Percentiles rank a stretch among this genome's conserved stretches.
Evolutionary conservation across 2,329 filamentous ascomycete species (phyloP).

Genomic region (Harringtonia aguacate): DNA sequence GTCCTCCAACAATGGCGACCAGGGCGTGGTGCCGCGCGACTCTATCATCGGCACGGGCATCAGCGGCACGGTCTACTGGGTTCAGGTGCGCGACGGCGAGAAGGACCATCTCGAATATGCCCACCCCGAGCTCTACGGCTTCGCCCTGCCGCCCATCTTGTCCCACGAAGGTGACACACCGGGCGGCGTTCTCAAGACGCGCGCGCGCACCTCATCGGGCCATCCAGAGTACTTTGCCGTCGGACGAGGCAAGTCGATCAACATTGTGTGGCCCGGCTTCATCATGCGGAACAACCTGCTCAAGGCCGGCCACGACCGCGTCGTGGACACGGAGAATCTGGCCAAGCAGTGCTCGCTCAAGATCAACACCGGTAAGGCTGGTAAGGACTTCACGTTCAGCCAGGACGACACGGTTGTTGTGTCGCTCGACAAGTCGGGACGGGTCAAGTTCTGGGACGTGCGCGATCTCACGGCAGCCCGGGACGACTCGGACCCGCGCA

Average conservation of each 20-base stretch:
- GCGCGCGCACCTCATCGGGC: conserved; percentile 77
- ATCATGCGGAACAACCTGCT: conserved; percentile 53
- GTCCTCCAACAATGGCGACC: conserved; percentile 54
- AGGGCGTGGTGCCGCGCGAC: conserved; percentile 52
- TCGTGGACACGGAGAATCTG: conserved; percentile 80
- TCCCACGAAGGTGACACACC: conserved; percentile 83
- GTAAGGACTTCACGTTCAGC: conserved; percentile 96
- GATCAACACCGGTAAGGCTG: conserved; percentile 94
- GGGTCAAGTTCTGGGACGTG: conserved; percentile 97
- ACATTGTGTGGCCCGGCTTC: conserved; percentile 65
- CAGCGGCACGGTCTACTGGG: conserved; percentile 95
- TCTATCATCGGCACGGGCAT: conserved; percentile 86
- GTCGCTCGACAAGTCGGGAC: conserved; percentile 91
- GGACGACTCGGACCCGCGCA: conserved; percentile 38
- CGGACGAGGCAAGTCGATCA: conserved; percentile 90
- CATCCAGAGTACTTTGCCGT: conserved; percentile 94
- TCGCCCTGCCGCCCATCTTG: conserved; percentile 79
- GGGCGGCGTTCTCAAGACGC: conserved; percentile 88
- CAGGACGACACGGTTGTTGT: conserved; percentile 92
- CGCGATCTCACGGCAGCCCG: conserved; percentile 56
- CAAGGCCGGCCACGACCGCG: conserved; percentile 52
- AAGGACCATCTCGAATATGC: conserved; percentile 72
- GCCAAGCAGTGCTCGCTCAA: conserved; percentile 79
- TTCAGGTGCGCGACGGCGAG: conserved; percentile 63
- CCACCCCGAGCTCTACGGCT: conserved; percentile 73